Evolutionary conservation across 805 yeast species (phyloP).

Genomic region (Candida oleophila): DNA sequence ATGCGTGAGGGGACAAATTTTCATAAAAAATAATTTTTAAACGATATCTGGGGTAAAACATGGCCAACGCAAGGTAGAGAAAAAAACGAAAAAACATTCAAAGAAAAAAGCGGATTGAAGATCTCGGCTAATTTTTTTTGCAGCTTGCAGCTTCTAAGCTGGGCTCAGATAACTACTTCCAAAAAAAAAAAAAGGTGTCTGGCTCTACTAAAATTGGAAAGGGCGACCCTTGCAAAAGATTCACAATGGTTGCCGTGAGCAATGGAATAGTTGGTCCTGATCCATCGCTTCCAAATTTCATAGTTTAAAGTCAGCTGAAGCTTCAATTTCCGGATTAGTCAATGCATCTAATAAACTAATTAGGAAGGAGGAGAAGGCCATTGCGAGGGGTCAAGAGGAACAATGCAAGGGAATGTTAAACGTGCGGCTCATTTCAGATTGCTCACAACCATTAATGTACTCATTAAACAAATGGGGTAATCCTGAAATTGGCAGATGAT

Average conservation of each 20-base stretch:
- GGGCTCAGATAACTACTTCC: background rate
- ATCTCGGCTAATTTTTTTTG: too few relatives aligned
- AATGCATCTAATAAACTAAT: constrained; percentile 6
- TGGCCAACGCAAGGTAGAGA: background rate
- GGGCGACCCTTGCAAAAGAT: too few relatives aligned
- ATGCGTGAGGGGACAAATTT: constrained; percentile 6
- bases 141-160: too few relatives aligned
- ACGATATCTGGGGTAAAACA: constrained; percentile 2
- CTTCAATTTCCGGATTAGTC: constrained; percentile 2
- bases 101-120: too few relatives aligned
- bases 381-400: constrained; percentile 2
- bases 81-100: background rate
- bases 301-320: background rate
- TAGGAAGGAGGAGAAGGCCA: constrained; percentile 7
- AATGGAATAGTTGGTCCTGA: too few relatives aligned
- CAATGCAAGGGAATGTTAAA: background rate
- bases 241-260: background rate
- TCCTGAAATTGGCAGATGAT: constrained; percentile 1
- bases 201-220: too few relatives aligned
- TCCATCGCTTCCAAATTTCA: background rate
- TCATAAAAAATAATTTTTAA: background rate
- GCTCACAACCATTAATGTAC: background rate
- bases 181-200: too few relatives aligned
- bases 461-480: constrained; percentile 5
- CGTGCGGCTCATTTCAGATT: background rate